These are phyloP conservation scores for Penicillium sp. DNA, from an alignment of 2,329 filamentous ascomycete genomes.

Conservation along the genomic window DNA sequence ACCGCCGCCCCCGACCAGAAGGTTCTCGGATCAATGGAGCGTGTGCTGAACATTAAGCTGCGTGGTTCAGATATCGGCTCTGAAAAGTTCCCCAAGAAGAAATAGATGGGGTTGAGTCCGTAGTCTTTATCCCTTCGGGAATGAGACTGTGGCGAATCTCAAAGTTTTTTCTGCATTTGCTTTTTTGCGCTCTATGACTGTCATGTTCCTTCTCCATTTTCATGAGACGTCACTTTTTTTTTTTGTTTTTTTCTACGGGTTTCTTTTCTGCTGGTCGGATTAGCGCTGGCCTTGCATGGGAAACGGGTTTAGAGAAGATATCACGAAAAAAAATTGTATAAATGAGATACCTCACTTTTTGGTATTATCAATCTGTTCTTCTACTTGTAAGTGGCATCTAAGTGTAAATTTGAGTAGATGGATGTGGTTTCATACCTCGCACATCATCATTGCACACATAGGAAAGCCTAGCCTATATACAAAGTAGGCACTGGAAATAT, in stretches of 20 bases:
- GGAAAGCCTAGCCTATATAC: not conserved
- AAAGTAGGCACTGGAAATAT: no score
- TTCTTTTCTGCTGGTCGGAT: conserved; percentile 34
- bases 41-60: conserved; percentile 82
- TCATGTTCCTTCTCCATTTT: conserved; percentile 23
- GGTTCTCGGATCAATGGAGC: conserved; percentile 74
- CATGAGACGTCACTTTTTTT: conserved; percentile 19
- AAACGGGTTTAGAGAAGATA: conserved; percentile 24
- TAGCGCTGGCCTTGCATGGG: conserved; percentile 35
- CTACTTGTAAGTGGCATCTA: not conserved
- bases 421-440: not conserved
- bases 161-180: conserved; percentile 17
- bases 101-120: conserved; percentile 44
- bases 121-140: conserved; percentile 23
- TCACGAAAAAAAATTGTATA: conserved; percentile 22
- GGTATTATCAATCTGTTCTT: not conserved
- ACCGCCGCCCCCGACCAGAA: conserved; percentile 79
- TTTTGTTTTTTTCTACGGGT: conserved; percentile 20
- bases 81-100: conserved; percentile 79
- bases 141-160: conserved; percentile 12
- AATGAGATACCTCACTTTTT: conserved; percentile 25
- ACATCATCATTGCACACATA: not conserved
- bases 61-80: conserved; percentile 81
- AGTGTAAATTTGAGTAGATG: not conserved
- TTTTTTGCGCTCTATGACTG: conserved; percentile 26